These are phyloP conservation scores for Teratosphaeria pseudoeucalypti DNA, from an alignment of 2,329 filamentous ascomycete species.

Conservation along the genomic window DNA sequence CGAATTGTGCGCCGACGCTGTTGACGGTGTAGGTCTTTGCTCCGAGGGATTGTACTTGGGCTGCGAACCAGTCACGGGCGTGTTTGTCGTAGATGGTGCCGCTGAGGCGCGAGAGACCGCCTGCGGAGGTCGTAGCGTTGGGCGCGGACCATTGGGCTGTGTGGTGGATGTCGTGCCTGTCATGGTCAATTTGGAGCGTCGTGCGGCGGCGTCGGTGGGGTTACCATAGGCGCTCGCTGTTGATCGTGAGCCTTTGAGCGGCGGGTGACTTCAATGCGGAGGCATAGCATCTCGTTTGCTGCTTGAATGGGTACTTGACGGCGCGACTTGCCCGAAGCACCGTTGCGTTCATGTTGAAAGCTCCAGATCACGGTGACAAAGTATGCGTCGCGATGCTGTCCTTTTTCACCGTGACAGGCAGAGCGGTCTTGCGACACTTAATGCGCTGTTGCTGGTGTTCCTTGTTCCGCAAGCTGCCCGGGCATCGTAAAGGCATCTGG, in stretches of 20 bases:
- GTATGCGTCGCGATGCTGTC: no score
- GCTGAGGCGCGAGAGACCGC: conserved; percentile 7
- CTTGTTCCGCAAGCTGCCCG: not conserved
- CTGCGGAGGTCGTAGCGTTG: not conserved
- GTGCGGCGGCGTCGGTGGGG: not conserved
- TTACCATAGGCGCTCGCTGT: not conserved
- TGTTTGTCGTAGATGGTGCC: conserved; percentile 13
- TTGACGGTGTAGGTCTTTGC: not conserved
- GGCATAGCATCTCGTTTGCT: not conserved
- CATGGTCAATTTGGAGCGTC: not conserved
- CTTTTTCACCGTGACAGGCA: no score
- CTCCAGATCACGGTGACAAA: not conserved
- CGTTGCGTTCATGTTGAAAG: not conserved
- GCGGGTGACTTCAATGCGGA: not conserved
- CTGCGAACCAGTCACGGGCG: not conserved
- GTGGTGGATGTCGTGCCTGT: conserved; percentile 6
- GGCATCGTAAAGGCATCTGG: not conserved
- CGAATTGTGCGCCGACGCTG: not conserved
- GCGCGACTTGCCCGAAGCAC: not conserved
- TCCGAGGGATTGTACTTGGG: not conserved
- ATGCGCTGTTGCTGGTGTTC: no score
- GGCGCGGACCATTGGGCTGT: conserved; percentile 10
- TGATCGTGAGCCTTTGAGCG: not conserved
- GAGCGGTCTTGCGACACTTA: no score
- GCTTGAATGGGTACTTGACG: not conserved